phyloP scores from a whole-genome alignment of 306 rosid species.

The Cicer judaicum region DNA sequence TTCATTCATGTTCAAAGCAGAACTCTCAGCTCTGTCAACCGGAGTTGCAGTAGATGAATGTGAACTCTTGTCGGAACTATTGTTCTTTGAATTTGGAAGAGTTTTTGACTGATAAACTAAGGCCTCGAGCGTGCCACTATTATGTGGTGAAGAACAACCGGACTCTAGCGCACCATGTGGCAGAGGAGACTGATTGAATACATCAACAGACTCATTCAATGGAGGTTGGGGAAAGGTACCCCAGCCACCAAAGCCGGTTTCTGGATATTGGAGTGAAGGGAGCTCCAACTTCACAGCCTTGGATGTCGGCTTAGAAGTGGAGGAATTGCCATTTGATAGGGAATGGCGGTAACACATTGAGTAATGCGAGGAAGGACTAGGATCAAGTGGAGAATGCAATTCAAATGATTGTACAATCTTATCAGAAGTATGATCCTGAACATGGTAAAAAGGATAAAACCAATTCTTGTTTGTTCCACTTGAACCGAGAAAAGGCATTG shows the following conservation, averaged over 20 bases:
- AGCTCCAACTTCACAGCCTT: conserved; percentile 95
- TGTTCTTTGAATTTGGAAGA: conserved; percentile 58
- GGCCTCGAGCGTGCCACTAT: conserved; percentile 81
- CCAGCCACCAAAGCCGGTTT: conserved; percentile 79
- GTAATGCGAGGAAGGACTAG: conserved; percentile 55
- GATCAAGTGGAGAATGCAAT: conserved; percentile 58
- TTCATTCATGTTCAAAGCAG: conserved; percentile 59
- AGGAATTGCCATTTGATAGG: conserved; percentile 84
- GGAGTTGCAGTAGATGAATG: conserved; percentile 72
- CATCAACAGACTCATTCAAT: conserved; percentile 70
- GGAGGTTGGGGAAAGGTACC: conserved; percentile 63
- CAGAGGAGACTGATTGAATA: conserved; percentile 67
- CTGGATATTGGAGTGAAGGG: conserved; percentile 99
- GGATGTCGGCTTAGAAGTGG: conserved; percentile 75
- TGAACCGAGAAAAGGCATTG: conserved; percentile 57
- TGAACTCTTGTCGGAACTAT: conserved; percentile 69
- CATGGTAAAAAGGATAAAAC: conserved; percentile 56
- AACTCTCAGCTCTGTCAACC: conserved; percentile 60
- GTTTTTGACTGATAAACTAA: conserved; percentile 63
- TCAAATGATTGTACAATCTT: conserved; percentile 57
- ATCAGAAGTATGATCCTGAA: conserved; percentile 54
- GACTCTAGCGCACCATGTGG: conserved; percentile 54
- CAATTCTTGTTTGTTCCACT: conserved; percentile 51
- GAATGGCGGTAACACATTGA: conserved; percentile 69
- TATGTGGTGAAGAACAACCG: conserved; percentile 65